Base-by-base conservation (phyloP, 805 yeast species). In the Torulaspora franciscae region DNA sequence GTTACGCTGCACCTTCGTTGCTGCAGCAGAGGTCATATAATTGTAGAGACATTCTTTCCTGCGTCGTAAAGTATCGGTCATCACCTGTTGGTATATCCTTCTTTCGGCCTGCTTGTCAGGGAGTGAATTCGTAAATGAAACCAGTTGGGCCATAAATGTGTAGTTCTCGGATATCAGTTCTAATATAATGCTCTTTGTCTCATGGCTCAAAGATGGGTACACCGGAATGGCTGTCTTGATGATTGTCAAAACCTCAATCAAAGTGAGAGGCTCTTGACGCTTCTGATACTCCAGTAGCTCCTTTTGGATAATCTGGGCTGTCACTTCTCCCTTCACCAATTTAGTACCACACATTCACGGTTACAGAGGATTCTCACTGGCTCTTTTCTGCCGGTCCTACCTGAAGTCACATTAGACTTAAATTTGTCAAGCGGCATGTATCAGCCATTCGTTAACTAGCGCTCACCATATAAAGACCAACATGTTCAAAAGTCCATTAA, bases 181-280 rank as follows among this genome's bases (percentile, higher is more conserved):
- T 19, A 37, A 32, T 3, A 61, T 32, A 6, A 36, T 19, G 1
- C 22, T n/a, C 22, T 40, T 33, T 1, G 49, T 45, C 2, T 26
- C 32, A 13, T 24, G 29, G 1, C 45, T 41, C 14, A 63, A 28
- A 1, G 68, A 64, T 4, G 58, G 56, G 30, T 54, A 52, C 1
- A 60, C 33, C 3, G 66, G 66, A 7, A 59, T 32, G 3, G 48
- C 47, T 7, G 29, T 37, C 28, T 47, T 42, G 2, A 45, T 28
- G 9, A 47, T 33, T 5, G 42, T 35, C 42, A 50, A 39, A 4
- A 40, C 34, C 11, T 46, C 37, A 14, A 39, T 32, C 27, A 49
- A 15, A 15, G 42, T 40, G 15, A 45, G 37, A 10, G 43, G 27
- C 25, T 23, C 39, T 26, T 34, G 7, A 13, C 42, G 34, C 9